Base-by-base conservation (phyloP, 768 basidiomycete species). In the Tylopilus felleus region DNA sequence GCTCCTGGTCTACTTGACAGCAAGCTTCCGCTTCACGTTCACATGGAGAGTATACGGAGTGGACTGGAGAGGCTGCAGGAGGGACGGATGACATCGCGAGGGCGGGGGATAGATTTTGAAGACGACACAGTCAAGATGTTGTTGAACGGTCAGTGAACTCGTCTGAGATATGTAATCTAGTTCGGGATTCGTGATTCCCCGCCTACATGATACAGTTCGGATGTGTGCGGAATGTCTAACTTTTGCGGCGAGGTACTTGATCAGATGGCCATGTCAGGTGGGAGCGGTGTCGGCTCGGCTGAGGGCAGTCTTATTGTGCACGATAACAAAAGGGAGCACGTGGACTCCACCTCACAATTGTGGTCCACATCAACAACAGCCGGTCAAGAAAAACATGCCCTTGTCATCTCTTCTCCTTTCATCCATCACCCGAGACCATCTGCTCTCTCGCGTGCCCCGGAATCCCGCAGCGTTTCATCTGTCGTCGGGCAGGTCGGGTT, bases 1-100 rank as follows among this genome's bases (percentile, higher is more conserved):
- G 79, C 81, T 29, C 88, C 90, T 1, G 82, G 83, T 47, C 68
- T 91, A 5, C 66, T 80, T 12, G 83, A 80, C 5, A 69, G 79
- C n/a, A 73, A 71, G 39, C 74, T 90, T 16, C 86, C 88, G 5
- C 72, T 86, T 5, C 83, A 86, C 53, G 88, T 90, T 21, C 88
- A 91, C 60, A 82, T 91, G 69, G 80, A 80, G 71, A 88, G 84
- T 55, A 88, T 92, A 59, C 73, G 72, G 64, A 74, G 62, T 35
- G 88, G 89, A 8, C 59, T 90, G 60, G 79, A 85, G 57, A 77
- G 77, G 49, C 31, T 70, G 22, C 80, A 77, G 63, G 81, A 84
- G 63, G 77, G 82, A 6, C 76, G 86, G 54, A 64, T 73, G 22
- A 72, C 82, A 54, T 69, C 77, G 31, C 75, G 77, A 45, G 82